These are phyloP conservation scores for Plasmopara muralis DNA, from an alignment of 352 stramenopile species.

Conservation along the genomic window DNA sequence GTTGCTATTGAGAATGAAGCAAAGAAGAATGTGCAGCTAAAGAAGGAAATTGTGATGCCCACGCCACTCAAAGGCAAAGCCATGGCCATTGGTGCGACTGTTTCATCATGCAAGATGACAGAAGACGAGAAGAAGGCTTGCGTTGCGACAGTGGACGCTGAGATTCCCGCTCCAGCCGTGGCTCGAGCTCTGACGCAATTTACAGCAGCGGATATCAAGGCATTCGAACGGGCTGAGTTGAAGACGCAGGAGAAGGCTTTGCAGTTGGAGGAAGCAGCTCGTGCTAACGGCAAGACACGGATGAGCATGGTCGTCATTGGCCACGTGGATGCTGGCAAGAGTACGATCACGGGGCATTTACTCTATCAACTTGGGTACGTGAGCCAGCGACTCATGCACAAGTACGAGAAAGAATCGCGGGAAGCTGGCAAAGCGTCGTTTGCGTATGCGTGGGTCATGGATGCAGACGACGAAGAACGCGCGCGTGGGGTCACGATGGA, in stretches of 20 bases:
- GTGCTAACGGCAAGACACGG: conserved; percentile 51
- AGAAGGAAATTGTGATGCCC: conserved; percentile 31
- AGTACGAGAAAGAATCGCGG: conserved; percentile 88
- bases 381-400: conserved; percentile 83
- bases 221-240: conserved; percentile 60
- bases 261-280: conserved; percentile 40
- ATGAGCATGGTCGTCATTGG: conserved; percentile 95
- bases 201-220: conserved; percentile 49
- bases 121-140: conserved; percentile 22
- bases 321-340: conserved; percentile 97
- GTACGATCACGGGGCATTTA: conserved; percentile 95
- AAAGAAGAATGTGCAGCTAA: neutral
- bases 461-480: conserved; percentile 83
- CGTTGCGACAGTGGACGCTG: conserved; percentile 19
- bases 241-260: conserved; percentile 57
- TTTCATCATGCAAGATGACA: conserved; percentile 2
- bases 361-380: conserved; percentile 89
- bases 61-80: conserved; percentile 39
- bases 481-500: conserved; percentile 97
- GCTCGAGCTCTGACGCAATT: conserved; percentile 39
- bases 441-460: conserved; percentile 94
- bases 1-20: conserved; percentile 36
- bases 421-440: conserved; percentile 93
- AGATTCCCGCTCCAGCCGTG: conserved; percentile 18
- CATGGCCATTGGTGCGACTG: conserved; percentile 33